Conservation (phyloP, 2,329 filamentous ascomycete species). For the Fusarium mexicanum region DNA sequence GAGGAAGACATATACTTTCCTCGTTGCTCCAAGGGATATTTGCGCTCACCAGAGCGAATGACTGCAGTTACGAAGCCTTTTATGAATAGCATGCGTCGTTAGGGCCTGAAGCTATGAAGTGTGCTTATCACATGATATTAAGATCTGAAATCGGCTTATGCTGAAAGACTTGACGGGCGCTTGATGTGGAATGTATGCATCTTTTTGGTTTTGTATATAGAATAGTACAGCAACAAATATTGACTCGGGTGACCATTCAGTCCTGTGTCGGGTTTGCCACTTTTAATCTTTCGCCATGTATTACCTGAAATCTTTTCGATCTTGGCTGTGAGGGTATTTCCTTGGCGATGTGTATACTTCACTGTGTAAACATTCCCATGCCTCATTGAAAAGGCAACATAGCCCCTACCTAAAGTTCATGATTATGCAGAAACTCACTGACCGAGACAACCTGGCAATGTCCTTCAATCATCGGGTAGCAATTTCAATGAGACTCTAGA, state of each 20-base stretch:
- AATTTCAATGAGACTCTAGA: background rate
- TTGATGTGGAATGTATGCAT: background rate
- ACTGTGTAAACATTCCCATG: background rate
- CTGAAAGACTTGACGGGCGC: background rate
- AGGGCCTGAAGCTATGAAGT: conserved; percentile 7
- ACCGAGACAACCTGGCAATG: background rate
- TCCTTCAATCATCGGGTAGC: background rate
- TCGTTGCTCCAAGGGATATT: background rate
- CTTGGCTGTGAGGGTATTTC: background rate
- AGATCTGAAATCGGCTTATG: background rate
- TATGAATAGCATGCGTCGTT: conserved; percentile 4
- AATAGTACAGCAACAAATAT: background rate
- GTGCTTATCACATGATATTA: conserved; percentile 19
- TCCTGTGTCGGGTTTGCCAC: background rate
- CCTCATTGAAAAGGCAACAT: background rate
- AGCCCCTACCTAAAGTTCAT: background rate
- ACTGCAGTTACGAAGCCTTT: conserved; percentile 7
- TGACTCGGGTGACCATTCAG: background rate
- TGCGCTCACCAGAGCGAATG: background rate
- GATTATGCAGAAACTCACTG: background rate
- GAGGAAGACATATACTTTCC: background rate
- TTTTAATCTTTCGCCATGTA: background rate
- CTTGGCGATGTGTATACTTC: background rate
- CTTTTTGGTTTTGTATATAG: conserved; percentile 6
- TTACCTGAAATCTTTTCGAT: background rate